Base-by-base conservation (phyloP, 163 green algal species). In the Scenedesmus sp. region DNA sequence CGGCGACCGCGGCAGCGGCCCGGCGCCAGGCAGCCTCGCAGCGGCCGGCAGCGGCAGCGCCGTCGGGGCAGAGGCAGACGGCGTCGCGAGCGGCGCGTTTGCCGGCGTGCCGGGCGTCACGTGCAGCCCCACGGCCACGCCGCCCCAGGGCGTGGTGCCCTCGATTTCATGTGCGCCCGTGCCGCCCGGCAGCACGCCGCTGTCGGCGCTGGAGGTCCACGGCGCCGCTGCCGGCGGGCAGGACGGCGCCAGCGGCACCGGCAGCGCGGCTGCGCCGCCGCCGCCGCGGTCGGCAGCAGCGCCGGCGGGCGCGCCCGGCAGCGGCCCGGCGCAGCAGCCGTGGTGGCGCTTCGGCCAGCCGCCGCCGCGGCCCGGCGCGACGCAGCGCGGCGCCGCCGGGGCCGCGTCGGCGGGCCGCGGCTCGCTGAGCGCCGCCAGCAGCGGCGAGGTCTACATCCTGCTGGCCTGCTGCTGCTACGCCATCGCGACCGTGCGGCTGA, bases 361-460 rank as follows among this genome's bases (percentile, higher is more conserved):
- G n/a, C n/a, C n/a, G n/a, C n/a, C n/a, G n/a, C n/a, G n/a, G n/a
- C n/a, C n/a, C n/a, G n/a, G n/a, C n/a, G n/a, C n/a, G n/a, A n/a
- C 11, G 39, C 5, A 6, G 42, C 26, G n/a, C n/a, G n/a, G n/a
- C n/a, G n/a, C n/a, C n/a, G n/a, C n/a, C n/a, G n/a, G n/a, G n/a
- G n/a, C n/a, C n/a, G n/a, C n/a, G n/a, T n/a, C n/a, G n/a, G n/a
- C n/a, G n/a, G n/a, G n/a, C n/a, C n/a, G n/a, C n/a, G n/a, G n/a
- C n/a, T n/a, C n/a, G n/a, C n/a, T n/a, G n/a, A 47, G 39, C 39
- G 39, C 39, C 6, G 34, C 2, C 62, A 70, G 62, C 62, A 70
- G 62, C 62, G 75, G 81, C 20, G 76, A 87, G 48, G 18, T 56
- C 15, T 69, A 74, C 33, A 74, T 87, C n/a, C 50, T 87, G 62